Evolutionary conservation across 208 protist genomes (phyloP), one percentile per base, ranked within the genome.

Genomic region (Tetramitus jugosus): DNA sequence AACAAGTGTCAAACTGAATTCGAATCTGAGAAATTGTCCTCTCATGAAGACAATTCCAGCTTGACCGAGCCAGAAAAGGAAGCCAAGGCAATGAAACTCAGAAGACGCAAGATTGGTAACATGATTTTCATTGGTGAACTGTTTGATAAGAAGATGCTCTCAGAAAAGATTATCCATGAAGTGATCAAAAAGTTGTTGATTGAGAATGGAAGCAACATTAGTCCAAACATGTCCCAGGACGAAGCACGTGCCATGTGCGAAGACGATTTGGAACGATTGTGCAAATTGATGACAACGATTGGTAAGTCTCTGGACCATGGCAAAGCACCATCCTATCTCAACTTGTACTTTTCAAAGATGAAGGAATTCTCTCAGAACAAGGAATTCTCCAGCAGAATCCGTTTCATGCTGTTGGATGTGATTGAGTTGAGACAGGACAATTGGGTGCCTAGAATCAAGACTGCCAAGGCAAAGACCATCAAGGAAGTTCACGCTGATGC

Each of bases 81-180:
- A 26, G 35, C 29, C 45, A 43, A 17, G 23, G 42, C n/a, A 43
- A 26, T 43, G 17, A 67, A 52, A 46, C 26, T 61, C 33, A 82
- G 64, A 62, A 75, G 10, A 42, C 43, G 64, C 6, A 78, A 75
- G 64, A 49, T 83, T 40, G 74, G 64, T 29, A 79, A 86, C 52
- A 84, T 86, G 52, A 45, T 72, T 29, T 86, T 86, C 77, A 86
- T 86, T 74, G 83, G 82, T 60, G 84, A 86, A 75, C 69, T 86
- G 29, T 86, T 72, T 68, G 83, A 84, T 68, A 6, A 76, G 62
- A 31, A 79, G 10, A 86, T 86, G 84, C 62, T 86, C 2, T 81
- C 74, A 26, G 76, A 79, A 49, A 84, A 81, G 69, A 84, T 86
- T 65, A 86, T 86, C 81, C 84, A 84, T 62, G 81, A 79, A 40